Base-by-base conservation (phyloP, 2,329 filamentous ascomycete genomes). In the Diaporthe vexans region DNA sequence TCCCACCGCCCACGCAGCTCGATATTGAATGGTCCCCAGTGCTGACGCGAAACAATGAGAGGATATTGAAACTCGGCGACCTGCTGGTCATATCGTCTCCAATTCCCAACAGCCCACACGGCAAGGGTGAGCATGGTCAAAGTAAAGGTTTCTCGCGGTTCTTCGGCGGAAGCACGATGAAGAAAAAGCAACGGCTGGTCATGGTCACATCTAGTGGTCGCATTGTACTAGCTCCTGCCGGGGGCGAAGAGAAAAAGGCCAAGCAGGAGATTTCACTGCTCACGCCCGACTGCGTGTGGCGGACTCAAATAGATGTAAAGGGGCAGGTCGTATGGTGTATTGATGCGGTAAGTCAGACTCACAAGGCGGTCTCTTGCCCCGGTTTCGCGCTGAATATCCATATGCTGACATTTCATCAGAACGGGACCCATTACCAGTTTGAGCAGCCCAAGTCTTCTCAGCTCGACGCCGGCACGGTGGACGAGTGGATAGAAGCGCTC, bases 1-100 rank as follows among this genome's bases (percentile, higher is more conserved):
- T 99, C 13, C 95, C 97, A 21, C 96, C 97, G n/a, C 97, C 97
- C 0, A 98, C 94, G 68, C 97, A 98, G 82, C 87, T 99, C 35
- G 97, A 99, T 81, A 97, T 99, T 73, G 97, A 99, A 84, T 99
- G 97, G 97, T 98, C 96, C 0, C 97, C 97, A 0, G 95, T 99
- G 6, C 86, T 99, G 72, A 98, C 94, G 13, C 92, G 93, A 79
- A 93, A 91, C 75, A 98, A 98, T 80, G 97, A 99, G 83, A 91
- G 97, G 48, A 99, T 99, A 78, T 84, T 99, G 76, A 98, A 97
- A 82, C 87, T 99, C 29, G 97, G 97, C 2, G 98, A 99, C 79
- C 86, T 98, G 76, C 90, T 95, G 83, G 95, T 99, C 10, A 88
- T 94, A 52, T 93, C 94, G 8, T 91, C 94, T 3, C 93, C 95